Base-by-base conservation (phyloP, 257 asterid genomes). In the Osmanthus fragrans region DNA sequence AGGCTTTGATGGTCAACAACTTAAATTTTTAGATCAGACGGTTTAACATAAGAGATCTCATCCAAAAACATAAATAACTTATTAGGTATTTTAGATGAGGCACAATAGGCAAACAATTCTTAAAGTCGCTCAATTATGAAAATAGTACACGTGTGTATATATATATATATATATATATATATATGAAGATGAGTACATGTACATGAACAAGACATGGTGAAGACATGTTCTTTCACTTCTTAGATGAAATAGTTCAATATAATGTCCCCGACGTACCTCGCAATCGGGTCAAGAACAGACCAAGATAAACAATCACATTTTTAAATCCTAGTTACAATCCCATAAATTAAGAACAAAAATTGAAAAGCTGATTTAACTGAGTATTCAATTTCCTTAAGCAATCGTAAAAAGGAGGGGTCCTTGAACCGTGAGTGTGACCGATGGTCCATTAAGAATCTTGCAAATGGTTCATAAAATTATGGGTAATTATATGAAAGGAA, bases 401-500 rank as follows among this genome's bases (percentile, higher is more conserved):
- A 63, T 60, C 67, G 29, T 25, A 23, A 25, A 63, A 60, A 23
- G 33, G 34, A 25, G 30, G 19, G 69, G 68, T 63, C 68, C 68
- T 25, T 63, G 7, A 3, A 63, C 34, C 69, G 69, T 63, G 2
- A 32, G 69, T 63, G 69, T 63, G 69, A 25, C 69, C 18, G 75
- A 67, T 54, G 80, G 72, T 77, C 77, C 81, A 58, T 71, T 73
- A 72, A 77, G 73, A 77, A 51, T 58, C 76, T 37, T 54, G 81
- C 72, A 63, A 25, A 63, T 63, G 69, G 73, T 71, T 34, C 74
- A 29, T 25, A 30, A 75, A 73, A 79, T 84, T 68, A 84, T 84
- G 72, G 79, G 34, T 80, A 82, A 81, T 79, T 65, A 83, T 86
- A 72, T 73, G 51, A 65, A 77, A 81, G 74, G 18, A 54, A 45